Evolutionary conservation across 202 grass and related monocot genomes (phyloP), one percentile per base, ranked within the genome.

Genomic region (Setaria viridis): DNA sequence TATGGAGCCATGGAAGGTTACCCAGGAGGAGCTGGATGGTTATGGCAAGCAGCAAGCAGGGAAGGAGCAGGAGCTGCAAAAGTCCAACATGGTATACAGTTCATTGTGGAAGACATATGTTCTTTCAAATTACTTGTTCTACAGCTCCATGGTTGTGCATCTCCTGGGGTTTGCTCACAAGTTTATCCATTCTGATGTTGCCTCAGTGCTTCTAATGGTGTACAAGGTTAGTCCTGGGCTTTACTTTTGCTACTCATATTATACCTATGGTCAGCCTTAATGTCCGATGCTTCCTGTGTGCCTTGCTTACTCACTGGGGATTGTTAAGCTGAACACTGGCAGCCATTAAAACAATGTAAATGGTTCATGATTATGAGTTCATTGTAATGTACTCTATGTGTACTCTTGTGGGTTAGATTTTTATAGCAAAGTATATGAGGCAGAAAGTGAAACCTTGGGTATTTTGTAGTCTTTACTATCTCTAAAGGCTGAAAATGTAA

Each of bases 71-170:
- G 69, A 70, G 33, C 49, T 3, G 21, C 43, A 67, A 41, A 74
- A 77, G 35, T 20, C 41, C 2, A 71, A 83, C 56, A 67, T 84
- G 14, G 3, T 76, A 6, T 94, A 97, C 54, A 81, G 48, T 21
- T 33, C 55, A 60, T 73, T 70, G 3, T 94, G 93, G 93, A 86
- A 89, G 80, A 86, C 58, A 32, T 99, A 90, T 20, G 90, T 96
- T 81, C 78, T 99, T 51, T 87, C 90, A 54, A 99, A 96, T 81
- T 99, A 96, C 89, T 45, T 99, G 63, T 96, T 99, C 88, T 99
- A 96, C 82, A 99, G 80, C 68, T 92, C 88, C 32, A 72, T 99
- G 90, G 82, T 95, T 43, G 77, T 99, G 74, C 93, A 99, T 85
- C 96, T 99, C 78, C 79, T 98, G 17, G 92, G 87, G 29, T 98